phyloP scores from a whole-genome alignment of 2,329 filamentous ascomycete species.

The Alternaria hordeiaustralica region DNA sequence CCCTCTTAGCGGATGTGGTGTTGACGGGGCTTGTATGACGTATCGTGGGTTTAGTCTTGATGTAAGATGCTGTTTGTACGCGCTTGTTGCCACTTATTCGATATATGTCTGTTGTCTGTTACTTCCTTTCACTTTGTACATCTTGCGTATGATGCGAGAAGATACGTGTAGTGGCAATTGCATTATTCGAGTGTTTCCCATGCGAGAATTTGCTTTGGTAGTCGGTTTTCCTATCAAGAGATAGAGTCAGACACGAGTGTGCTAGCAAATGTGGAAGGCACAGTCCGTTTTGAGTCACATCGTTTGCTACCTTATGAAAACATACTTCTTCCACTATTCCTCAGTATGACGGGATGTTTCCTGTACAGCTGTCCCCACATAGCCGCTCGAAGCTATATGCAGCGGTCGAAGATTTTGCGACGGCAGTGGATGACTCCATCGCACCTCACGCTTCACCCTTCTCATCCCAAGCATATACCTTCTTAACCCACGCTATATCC shows the following conservation, averaged over 20 bases:
- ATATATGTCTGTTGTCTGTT: not conserved
- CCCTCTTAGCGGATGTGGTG: not conserved
- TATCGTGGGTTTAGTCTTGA: not conserved
- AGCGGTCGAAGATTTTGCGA: not conserved
- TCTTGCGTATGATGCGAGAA: not conserved
- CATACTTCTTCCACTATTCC: no score
- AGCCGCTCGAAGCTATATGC: no score
- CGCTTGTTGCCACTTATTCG: not conserved
- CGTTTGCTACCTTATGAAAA: not conserved
- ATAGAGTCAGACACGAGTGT: not conserved
- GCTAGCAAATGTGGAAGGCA: not conserved
- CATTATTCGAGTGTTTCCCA: not conserved
- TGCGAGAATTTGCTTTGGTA: not conserved
- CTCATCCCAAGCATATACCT: not conserved
- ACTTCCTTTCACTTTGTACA: not conserved
- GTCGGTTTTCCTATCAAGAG: not conserved
- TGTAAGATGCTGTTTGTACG: not conserved
- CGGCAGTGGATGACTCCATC: fast-evolving
- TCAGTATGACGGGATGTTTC: no score
- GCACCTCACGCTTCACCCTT: not conserved
- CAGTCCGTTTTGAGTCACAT: not conserved
- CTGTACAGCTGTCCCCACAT: no score
- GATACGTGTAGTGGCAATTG: not conserved
- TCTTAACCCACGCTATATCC: slow-evolving; percentile 4
- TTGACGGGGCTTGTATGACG: not conserved